phyloP scores from a whole-genome alignment of 352 stramenopile genomes.

The Pythium pyrilobum region DNA sequence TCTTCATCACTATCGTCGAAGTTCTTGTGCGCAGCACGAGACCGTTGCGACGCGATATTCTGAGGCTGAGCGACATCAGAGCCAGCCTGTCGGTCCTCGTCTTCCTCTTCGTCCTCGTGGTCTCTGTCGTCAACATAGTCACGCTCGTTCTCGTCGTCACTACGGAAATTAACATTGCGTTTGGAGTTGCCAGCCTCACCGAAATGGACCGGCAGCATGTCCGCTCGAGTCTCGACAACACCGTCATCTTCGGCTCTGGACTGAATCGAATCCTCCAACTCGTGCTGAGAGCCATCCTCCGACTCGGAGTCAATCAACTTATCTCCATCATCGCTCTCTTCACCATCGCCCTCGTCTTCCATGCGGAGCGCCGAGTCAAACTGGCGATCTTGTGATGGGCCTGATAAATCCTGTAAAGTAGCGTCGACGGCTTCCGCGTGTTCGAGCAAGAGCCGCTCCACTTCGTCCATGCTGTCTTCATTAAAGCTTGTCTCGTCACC shows the following conservation, averaged over 20 bases:
- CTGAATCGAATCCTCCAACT: background rate
- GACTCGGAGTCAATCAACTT: slow-evolving; percentile 22
- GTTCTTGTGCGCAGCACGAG: background rate
- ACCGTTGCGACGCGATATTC: background rate
- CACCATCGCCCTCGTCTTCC: slow-evolving; percentile 15
- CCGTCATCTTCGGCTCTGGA: background rate
- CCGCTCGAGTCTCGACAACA: no score
- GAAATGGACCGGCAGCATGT: no score
- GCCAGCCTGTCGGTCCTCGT: background rate
- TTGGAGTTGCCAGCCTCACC: no score
- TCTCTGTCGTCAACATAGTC: background rate
- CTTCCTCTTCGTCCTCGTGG: background rate
- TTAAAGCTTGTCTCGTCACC: background rate
- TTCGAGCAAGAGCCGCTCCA: slow-evolving; percentile 6
- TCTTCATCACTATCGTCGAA: slow-evolving; percentile 22
- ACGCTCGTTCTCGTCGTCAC: background rate
- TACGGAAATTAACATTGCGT: no score
- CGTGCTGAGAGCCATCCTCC: slow-evolving; percentile 6
- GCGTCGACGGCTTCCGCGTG: background rate
- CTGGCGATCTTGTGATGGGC: background rate
- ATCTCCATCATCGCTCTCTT: background rate
- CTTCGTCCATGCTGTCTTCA: slow-evolving; percentile 19
- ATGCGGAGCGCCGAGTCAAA: slow-evolving; percentile 16
- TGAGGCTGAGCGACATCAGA: background rate
- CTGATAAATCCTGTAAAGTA: background rate